A percentile compares a stretch with the other conserved stretches of the same genome.
phyloP scores from a whole-genome alignment of 2,329 filamentous ascomycete species.

The Fusarium stilboides region DNA sequence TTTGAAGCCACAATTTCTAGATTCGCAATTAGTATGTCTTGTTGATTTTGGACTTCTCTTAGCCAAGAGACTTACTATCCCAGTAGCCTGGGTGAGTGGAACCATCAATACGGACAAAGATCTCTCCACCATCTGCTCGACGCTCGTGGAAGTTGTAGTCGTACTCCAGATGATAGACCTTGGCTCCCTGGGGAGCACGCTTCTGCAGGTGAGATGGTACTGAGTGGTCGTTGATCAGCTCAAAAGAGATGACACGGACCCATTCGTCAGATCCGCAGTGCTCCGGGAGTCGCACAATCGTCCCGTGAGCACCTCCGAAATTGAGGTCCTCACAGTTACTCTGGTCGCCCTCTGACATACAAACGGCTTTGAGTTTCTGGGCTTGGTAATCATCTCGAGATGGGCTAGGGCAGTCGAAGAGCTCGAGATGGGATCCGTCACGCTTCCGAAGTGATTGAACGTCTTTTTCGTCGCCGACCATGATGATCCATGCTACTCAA shows the following conservation, averaged over 20 bases:
- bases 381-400: background rate
- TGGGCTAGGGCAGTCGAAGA: slow-evolving; percentile 1
- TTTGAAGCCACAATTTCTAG: background rate
- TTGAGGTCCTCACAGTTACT: slow-evolving; percentile 5
- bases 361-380: background rate
- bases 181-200: slow-evolving; percentile 1
- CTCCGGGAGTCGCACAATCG: slow-evolving; percentile 1
- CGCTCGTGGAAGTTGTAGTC: slow-evolving; percentile 4
- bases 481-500: slow-evolving; percentile 5
- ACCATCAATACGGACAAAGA: background rate
- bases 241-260: slow-evolving; percentile 1
- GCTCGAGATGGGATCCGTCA: slow-evolving; percentile 3
- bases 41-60: too few species aligned
- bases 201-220: background rate
- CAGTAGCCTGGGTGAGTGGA: slow-evolving; percentile 1
- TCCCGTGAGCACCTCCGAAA: background rate
- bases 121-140: background rate
- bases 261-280: slow-evolving; percentile 6
- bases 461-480: slow-evolving; percentile 2
- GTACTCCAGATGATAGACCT: background rate
- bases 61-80: background rate
- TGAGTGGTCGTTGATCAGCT: background rate
- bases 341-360: background rate
- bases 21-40: background rate
- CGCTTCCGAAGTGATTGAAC: slow-evolving; percentile 4